Percentiles rank a stretch among this genome's conserved stretches.
Evolutionary conservation across 352 stramenopile species (phyloP).

Genomic region (Globisporangium heterothallicum): DNA sequence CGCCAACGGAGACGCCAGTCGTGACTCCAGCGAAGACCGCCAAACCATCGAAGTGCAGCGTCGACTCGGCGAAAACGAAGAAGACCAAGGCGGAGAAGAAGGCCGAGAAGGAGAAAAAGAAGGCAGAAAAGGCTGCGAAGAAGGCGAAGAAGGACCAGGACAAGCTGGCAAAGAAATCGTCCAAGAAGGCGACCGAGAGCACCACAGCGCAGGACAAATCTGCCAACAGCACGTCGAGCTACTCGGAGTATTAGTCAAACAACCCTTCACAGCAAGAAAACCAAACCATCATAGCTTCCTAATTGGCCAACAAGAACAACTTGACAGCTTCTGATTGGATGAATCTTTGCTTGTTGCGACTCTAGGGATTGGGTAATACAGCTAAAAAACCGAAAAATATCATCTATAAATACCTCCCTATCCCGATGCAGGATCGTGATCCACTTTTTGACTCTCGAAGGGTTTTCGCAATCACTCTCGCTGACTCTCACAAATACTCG

Average conservation of each 20-base stretch:
- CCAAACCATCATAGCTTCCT: too few relatives aligned
- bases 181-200: neutral
- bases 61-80: neutral
- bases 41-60: slow-evolving; percentile 7
- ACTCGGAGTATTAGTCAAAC: too few relatives aligned
- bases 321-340: too few relatives aligned
- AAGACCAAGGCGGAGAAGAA: slow-evolving; percentile 3
- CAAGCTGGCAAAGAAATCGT: neutral
- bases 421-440: too few relatives aligned
- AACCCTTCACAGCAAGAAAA: too few relatives aligned
- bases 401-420: too few relatives aligned
- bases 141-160: neutral
- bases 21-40: slow-evolving; percentile 7
- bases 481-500: neutral
- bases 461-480: neutral
- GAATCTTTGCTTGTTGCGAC: too few relatives aligned
- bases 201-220: neutral
- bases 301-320: too few relatives aligned
- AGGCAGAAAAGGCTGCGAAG: neutral
- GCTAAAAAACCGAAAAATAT: too few relatives aligned
- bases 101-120: slow-evolving; percentile 3
- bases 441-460: neutral
- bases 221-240: neutral
- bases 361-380: too few relatives aligned
- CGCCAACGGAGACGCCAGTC: slow-evolving; percentile 4